A percentile compares a stretch with the other conserved stretches of the same genome.
phyloP scores from a whole-genome alignment of 352 stramenopile species.

The Globisporangium acanthophoron region DNA sequence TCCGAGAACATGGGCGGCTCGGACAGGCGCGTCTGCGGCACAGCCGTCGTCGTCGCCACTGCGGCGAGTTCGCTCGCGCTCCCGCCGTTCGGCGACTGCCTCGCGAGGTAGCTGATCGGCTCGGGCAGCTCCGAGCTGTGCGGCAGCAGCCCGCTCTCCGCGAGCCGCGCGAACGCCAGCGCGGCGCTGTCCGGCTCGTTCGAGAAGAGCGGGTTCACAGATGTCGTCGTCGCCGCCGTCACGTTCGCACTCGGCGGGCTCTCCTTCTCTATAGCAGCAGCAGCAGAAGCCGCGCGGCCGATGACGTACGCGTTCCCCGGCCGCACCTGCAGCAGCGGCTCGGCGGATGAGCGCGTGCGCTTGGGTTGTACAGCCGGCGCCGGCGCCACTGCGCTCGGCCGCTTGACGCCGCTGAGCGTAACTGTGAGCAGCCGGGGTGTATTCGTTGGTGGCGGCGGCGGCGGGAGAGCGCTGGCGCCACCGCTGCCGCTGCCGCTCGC shows the following conservation, averaged over 20 bases:
- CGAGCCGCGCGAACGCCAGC: constrained; percentile 34
- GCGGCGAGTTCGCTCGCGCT: constrained; percentile 8
- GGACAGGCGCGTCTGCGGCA: neutral
- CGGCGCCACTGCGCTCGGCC: constrained; percentile 9
- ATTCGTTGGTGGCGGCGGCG: constrained; percentile 4
- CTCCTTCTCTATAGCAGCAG: neutral
- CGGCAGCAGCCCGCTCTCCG: constrained; percentile 33
- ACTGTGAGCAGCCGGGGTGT: constrained; percentile 32
- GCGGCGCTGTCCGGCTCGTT: constrained; percentile 32
- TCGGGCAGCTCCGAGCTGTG: constrained; percentile 55
- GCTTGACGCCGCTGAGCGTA: constrained; percentile 32
- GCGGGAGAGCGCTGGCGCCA: neutral
- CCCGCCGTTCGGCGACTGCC: neutral
- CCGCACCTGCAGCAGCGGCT: constrained; percentile 5
- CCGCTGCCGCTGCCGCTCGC: neutral
- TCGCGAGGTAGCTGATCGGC: constrained; percentile 58
- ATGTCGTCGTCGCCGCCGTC: too few species aligned
- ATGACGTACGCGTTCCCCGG: neutral
- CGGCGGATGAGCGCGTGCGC: neutral
- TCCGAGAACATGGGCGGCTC: constrained; percentile 41
- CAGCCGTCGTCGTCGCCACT: neutral
- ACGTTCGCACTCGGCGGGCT: too few species aligned
- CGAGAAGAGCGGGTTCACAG: constrained; percentile 51
- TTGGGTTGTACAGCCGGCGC: constrained; percentile 7
- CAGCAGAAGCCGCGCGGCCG: neutral